Base-by-base conservation (phyloP, 202 grass and related monocot species). In the Hordeum pubiflorum region DNA sequence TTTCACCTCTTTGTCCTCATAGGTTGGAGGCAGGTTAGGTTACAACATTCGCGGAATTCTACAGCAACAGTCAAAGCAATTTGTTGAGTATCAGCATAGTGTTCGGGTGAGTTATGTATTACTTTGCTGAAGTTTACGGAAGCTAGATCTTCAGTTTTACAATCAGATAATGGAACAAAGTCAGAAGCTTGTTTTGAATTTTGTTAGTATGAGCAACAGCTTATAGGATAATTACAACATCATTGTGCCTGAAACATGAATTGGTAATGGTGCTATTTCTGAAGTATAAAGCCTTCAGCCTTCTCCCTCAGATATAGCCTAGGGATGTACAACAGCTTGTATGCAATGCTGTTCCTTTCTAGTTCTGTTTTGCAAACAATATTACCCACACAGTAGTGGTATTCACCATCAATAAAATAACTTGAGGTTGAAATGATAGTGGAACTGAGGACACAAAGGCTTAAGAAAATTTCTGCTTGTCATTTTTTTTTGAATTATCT, bases 11-110 rank as follows among this genome's bases (percentile, higher is more conserved):
- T 18, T 66, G 29, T 82, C 74, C 17, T 68, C 69, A 13, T 87
- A 99, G 96, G 81, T 99, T 90, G 96, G 96, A 85, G 92, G 96
- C 32, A 95, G 96, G 81, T 86, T 99, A 69, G 96, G 92, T 74
- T 99, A 99, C 86, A 99, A 91, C 75, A 99, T 99, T 56, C 92
- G 96, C 63, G 96, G 96, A 81, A 92, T 90, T 75, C 43, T 99
- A 78, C 96, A 99, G 59, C 90, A 89, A 74, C 96, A 99, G 71
- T 99, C 96, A 21, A 99, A 99, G 71, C 88, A 94, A 23, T 99
- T 99, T 82, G 89, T 99, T 88, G 96, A 99, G 26, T 86, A 93
- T 85, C 96, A 99, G 69, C 96, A 99, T 89, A 90, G 72, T 67
- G 80, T 90, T 70, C 93, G 90, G 86, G 96, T 98, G 76, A 85